Conservation (phyloP, 768 basidiomycete genomes). For the Suillus variegatus region DNA sequence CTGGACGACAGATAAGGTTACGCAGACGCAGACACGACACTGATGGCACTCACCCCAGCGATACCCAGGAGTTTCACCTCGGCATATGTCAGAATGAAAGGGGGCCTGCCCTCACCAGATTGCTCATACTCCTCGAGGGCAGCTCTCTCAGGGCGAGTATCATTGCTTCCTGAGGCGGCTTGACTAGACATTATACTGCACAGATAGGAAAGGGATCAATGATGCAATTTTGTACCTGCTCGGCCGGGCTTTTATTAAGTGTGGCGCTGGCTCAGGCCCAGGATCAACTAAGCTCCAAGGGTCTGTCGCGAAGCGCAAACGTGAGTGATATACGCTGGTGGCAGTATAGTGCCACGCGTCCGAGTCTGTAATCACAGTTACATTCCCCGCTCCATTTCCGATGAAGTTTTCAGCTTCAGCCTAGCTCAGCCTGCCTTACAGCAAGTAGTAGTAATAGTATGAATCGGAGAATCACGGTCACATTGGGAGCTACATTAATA, state of each 20-base stretch:
- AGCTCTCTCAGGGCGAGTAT: background rate
- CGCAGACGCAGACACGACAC: background rate
- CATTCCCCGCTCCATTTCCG: too few species aligned
- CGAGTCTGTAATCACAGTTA: too few species aligned
- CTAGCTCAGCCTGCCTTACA: too few species aligned
- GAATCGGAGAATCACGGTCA: too few species aligned
- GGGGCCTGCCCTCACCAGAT: slow-evolving; percentile 32
- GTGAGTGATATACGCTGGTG: too few species aligned
- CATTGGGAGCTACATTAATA: too few species aligned
- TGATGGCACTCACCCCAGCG: slow-evolving; percentile 47
- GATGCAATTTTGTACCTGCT: background rate
- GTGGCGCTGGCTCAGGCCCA: background rate
- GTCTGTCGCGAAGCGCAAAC: background rate
- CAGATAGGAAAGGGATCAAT: too few species aligned
- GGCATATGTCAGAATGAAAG: slow-evolving; percentile 41
- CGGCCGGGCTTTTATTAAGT: background rate
- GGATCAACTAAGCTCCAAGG: background rate
- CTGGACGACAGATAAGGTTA: slow-evolving; percentile 29
- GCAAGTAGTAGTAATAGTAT: too few species aligned
- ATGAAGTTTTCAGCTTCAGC: too few species aligned
- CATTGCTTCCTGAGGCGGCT: background rate
- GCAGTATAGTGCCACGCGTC: too few species aligned
- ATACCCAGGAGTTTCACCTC: slow-evolving; percentile 65
- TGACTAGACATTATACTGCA: background rate
- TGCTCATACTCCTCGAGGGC: slow-evolving; percentile 30